These are phyloP conservation scores for Penstemon eatonii DNA, from an alignment of 257 asterid genomes.

Conservation along the genomic window DNA sequence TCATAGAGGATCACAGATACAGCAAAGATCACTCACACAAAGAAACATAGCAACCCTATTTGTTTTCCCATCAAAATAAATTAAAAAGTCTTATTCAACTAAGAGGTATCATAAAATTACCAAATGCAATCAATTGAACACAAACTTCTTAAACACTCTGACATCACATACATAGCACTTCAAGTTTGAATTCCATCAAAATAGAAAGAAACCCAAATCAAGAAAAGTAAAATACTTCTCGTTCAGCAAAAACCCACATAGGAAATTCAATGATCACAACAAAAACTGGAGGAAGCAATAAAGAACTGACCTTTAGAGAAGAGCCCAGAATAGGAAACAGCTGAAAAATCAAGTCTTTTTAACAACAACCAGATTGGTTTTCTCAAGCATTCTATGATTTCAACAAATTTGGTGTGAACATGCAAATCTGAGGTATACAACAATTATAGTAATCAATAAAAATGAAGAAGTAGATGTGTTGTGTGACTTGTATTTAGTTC, in stretches of 20 bases:
- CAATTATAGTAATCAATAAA: background rate
- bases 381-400: conserved; percentile 27
- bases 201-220: background rate
- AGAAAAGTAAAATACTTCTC: background rate
- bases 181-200: conserved; percentile 32
- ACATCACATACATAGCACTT: conserved; percentile 17
- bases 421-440: conserved; percentile 38
- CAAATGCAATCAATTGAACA: conserved; percentile 10
- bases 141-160: background rate
- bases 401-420: conserved; percentile 27
- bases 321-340: conserved; percentile 27
- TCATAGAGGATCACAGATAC: conserved; percentile 22
- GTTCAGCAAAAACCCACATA: background rate
- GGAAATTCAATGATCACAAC: background rate
- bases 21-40: conserved; percentile 24
- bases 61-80: conserved; percentile 13
- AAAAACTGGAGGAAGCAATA: conserved; percentile 7
- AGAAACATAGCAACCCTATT: conserved; percentile 16
- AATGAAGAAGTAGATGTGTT: conserved; percentile 37
- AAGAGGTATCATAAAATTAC: conserved; percentile 13
- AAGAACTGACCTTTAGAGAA: conserved; percentile 37
- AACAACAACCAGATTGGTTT: conserved; percentile 31
- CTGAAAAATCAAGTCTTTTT: conserved; percentile 20
- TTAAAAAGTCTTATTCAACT: conserved; percentile 30
- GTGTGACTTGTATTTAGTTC: conserved; percentile 22